Evolutionary conservation across 352 stramenopile species (phyloP).

Genomic region (Globisporangium carolinianum): DNA sequence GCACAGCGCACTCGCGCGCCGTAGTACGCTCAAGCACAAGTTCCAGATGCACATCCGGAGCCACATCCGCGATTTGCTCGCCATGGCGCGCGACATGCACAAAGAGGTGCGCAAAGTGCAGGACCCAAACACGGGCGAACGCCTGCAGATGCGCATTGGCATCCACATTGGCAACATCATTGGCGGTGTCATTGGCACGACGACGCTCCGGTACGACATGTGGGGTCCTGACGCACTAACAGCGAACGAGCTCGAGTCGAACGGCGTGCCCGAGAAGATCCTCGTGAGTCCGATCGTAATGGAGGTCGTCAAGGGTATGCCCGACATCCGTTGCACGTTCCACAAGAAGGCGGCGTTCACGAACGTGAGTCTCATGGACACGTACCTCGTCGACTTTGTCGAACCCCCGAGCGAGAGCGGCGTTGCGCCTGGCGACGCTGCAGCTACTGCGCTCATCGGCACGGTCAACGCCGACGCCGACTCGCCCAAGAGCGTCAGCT

Average conservation of each 20-base stretch:
- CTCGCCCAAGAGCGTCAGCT: conserved; percentile 14
- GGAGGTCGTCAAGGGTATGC: conserved; percentile 79
- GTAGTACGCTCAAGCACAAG: conserved; percentile 75
- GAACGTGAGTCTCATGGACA: conserved; percentile 79
- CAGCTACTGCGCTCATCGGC: conserved; percentile 9
- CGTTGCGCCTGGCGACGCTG: background rate
- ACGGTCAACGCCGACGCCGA: conserved; percentile 15
- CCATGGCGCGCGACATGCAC: conserved; percentile 85
- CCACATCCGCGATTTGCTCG: conserved; percentile 72
- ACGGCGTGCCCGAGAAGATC: conserved; percentile 73
- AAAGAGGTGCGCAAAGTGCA: conserved; percentile 78
- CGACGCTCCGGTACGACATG: conserved; percentile 86
- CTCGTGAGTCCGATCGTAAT: conserved; percentile 76
- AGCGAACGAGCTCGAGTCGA: conserved; percentile 84
- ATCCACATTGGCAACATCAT: conserved; percentile 88
- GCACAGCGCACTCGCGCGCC: conserved; percentile 18
- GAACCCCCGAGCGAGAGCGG: conserved; percentile 19
- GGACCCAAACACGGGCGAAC: conserved; percentile 78
- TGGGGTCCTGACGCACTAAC: conserved; percentile 80
- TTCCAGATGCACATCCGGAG: conserved; percentile 77
- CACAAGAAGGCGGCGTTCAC: conserved; percentile 80
- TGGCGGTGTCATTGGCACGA: conserved; percentile 80
- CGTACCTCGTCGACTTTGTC: conserved; percentile 76
- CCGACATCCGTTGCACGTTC: conserved; percentile 76
- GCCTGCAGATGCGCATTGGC: conserved; percentile 82